Conservation (phyloP, 305 asterid genomes). For the Striga hermonthica region DNA sequence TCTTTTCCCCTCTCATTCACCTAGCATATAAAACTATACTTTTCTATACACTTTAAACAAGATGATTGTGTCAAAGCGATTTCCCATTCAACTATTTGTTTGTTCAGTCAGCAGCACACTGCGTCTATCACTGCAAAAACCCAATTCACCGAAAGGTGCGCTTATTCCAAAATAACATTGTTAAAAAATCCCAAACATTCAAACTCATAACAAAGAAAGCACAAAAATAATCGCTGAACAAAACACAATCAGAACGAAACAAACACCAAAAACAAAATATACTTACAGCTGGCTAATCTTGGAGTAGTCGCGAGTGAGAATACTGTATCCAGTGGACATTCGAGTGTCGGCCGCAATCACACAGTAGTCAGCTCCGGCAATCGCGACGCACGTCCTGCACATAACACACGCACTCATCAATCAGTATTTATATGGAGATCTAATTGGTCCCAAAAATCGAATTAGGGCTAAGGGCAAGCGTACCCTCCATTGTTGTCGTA, state of each 20-base stretch:
- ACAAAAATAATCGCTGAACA: slow-evolving; percentile 9
- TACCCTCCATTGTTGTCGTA: slow-evolving; percentile 21
- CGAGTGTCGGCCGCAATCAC: slow-evolving; percentile 46
- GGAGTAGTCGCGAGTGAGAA: slow-evolving; percentile 96
- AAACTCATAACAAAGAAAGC: not conserved
- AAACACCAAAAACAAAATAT: not conserved
- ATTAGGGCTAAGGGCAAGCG: not conserved
- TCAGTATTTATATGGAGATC: slow-evolving; percentile 8
- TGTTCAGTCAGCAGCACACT: slow-evolving; percentile 12
- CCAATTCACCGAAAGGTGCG: no score
- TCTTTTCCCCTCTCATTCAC: slow-evolving; percentile 5
- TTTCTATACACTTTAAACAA: not conserved
- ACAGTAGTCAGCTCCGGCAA: slow-evolving; percentile 20
- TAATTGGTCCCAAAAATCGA: not conserved
- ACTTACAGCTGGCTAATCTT: slow-evolving; percentile 80
- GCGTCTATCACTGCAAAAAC: not conserved
- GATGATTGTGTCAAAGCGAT: not conserved
- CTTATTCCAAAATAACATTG: not conserved
- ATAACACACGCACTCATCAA: slow-evolving; percentile 6
- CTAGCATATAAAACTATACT: not conserved
- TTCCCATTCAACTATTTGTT: not conserved
- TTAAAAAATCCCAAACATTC: not conserved
- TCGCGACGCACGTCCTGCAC: slow-evolving; percentile 9
- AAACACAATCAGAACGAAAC: not conserved
- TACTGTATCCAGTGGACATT: slow-evolving; percentile 86